Conservation (phyloP, 2,329 filamentous ascomycete genomes). For the Ceratocystis colombiana region DNA sequence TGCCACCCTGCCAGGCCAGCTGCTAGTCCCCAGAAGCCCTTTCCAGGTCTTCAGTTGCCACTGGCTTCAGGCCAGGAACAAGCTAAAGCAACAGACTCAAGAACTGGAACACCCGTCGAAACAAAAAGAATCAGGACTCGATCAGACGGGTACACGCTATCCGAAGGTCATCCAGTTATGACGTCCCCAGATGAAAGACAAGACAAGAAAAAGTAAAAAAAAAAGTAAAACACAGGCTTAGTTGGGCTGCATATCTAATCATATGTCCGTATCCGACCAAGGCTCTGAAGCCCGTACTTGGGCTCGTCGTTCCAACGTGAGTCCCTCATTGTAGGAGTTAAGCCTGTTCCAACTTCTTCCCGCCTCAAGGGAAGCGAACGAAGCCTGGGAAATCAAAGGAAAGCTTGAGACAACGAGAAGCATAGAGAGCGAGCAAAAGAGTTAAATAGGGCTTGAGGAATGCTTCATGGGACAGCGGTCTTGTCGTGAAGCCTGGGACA, state of each 20-base stretch:
- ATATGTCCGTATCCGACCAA: slow-evolving; percentile 6
- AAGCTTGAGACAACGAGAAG: not conserved
- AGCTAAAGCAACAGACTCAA: not conserved
- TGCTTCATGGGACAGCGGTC: not conserved
- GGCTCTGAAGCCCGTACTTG: not conserved
- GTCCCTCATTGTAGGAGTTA: not conserved
- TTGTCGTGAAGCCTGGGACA: not conserved
- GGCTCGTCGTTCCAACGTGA: not conserved
- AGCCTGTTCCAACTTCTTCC: not conserved
- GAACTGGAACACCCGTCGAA: slow-evolving; percentile 11
- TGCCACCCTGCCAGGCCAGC: too few species aligned
- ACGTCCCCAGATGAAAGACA: not conserved
- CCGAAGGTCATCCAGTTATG: not conserved
- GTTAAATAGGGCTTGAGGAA: not conserved
- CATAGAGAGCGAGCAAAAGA: not conserved
- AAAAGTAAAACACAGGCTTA: not conserved
- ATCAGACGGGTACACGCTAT: not conserved
- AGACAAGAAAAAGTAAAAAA: not conserved
- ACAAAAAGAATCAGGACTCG: slow-evolving; percentile 1
- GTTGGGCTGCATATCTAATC: not conserved
- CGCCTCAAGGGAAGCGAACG: not conserved
- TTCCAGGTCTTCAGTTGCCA: not conserved
- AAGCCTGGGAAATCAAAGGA: not conserved
- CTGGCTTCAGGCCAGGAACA: not conserved
- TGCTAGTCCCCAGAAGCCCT: too few species aligned